Evolutionary conservation across 75 land plant species (phyloP), one percentile per base, ranked within the genome.

Genomic region (Pinus tabuliformis): DNA sequence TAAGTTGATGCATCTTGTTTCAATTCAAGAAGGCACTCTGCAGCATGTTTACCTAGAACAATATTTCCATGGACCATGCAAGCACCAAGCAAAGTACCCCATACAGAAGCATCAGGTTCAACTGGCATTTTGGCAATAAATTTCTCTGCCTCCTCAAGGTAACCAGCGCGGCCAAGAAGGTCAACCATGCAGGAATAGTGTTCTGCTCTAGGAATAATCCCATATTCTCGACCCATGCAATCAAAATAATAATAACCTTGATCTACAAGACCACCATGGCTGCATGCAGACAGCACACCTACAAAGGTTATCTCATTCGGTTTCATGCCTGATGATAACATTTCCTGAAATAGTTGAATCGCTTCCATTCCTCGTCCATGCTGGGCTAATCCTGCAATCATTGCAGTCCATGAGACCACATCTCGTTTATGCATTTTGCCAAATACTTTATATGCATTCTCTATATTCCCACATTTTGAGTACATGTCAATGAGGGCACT

Each of bases 341-440:
- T 77, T 56, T 24, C 33, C 62, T 56, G 58, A 78, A 80, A 78
- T 12, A 80, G 68, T 78, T 77, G 28, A 78, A 33, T 37, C 20
- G 81, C 81, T 77, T 80, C 80, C 22, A 18, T 37, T 18, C 79
- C 70, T 30, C 52, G 66, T 62, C 81, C 81, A 65, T 77, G 63
- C 54, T 80, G 81, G 30, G 81, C 81, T 24, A 78, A 78, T 60
- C 71, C 81, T 12, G 68, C 81, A n/a, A 80, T 77, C 80, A 80
- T 80, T 13, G 45, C 63, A 24, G 63, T 80, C 81, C 81, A 80
- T 52, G 80, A 60, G 33, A 80, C 62, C 8, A 80, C 81, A 63
- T 80, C 66, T 9, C 61, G 78, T 75, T 78, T 52, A 20, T 58
- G 30, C 71, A 66, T 37, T 66, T 39, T 66, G 18, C 45, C 9